Percentiles rank a stretch among this genome's conserved stretches.
Evolutionary conservation across 2,329 filamentous ascomycete genomes (phyloP).

Genomic region (Apiospora hydei): DNA sequence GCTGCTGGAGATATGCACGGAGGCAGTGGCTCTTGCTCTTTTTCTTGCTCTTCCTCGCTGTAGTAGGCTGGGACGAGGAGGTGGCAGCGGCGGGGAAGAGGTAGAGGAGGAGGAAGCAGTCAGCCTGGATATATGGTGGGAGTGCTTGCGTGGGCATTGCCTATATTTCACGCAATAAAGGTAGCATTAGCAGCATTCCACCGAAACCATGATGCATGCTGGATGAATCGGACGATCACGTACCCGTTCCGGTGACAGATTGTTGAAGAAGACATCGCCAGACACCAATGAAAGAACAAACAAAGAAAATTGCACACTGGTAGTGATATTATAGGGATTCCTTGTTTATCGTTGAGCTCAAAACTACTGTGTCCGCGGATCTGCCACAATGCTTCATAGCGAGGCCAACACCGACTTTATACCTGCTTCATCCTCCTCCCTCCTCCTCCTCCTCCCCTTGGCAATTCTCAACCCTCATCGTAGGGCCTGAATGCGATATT

Average conservation of each 20-base stretch:
- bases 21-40: not conserved
- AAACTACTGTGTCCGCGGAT: not conserved
- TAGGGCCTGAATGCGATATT: not conserved
- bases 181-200: not conserved
- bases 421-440: not conserved
- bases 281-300: not conserved
- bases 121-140: not conserved
- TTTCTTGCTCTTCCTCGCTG: not conserved
- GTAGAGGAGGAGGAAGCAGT: not conserved
- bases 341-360: not conserved
- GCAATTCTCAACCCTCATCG: not conserved
- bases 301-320: not conserved
- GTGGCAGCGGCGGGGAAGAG: not conserved
- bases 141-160: constrained; percentile 1
- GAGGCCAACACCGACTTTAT: constrained; percentile 1
- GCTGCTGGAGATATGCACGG: not conserved
- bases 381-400: not conserved
- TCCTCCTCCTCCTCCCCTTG: not conserved
- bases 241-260: not conserved
- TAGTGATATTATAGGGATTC: not conserved
- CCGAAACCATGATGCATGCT: not conserved
- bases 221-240: not conserved
- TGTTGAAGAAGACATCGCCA: constrained; percentile 8
- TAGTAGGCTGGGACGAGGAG: too few relatives aligned
- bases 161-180: not conserved